phyloP scores from a whole-genome alignment of 225 moss, liverwort and hornwort species.

The Physcomitrium patens region DNA sequence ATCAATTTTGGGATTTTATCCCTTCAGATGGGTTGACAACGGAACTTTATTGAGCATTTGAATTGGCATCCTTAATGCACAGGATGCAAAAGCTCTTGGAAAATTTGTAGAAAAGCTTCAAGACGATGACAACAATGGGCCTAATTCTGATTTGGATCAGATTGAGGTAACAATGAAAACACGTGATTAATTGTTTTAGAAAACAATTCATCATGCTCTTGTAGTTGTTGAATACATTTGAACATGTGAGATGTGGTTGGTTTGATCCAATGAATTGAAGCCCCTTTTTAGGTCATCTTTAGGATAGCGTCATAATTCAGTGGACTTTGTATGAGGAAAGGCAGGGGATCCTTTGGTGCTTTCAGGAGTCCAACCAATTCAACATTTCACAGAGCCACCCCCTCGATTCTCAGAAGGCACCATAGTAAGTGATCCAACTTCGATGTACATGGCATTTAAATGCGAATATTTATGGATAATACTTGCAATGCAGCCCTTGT shows the following conservation, averaged over 20 bases:
- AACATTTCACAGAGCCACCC: slow-evolving; percentile 87
- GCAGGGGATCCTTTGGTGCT: slow-evolving; percentile 58
- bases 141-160: slow-evolving; percentile 32
- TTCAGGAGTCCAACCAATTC: slow-evolving; percentile 47
- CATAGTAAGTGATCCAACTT: slow-evolving; percentile 59
- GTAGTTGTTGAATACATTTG: background rate
- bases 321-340: slow-evolving; percentile 48
- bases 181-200: background rate
- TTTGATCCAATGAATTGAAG: background rate
- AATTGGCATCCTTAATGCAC: slow-evolving; percentile 18
- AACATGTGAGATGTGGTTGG: slow-evolving; percentile 14
- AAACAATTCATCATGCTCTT: slow-evolving; percentile 8
- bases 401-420: slow-evolving; percentile 93
- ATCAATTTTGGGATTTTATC: background rate
- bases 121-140: slow-evolving; percentile 36
- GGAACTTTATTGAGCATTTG: slow-evolving; percentile 14
- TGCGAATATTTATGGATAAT: no score
- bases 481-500: no score
- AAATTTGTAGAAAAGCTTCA: slow-evolving; percentile 43
- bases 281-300: background rate
- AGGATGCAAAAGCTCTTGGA: slow-evolving; percentile 77
- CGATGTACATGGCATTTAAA: background rate
- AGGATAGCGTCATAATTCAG: slow-evolving; percentile 12
- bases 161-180: slow-evolving; percentile 43
- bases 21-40: slow-evolving; percentile 16